phyloP scores from a whole-genome alignment of 2,329 filamentous ascomycete genomes.

The Tolypocladium cylindrosporum region DNA sequence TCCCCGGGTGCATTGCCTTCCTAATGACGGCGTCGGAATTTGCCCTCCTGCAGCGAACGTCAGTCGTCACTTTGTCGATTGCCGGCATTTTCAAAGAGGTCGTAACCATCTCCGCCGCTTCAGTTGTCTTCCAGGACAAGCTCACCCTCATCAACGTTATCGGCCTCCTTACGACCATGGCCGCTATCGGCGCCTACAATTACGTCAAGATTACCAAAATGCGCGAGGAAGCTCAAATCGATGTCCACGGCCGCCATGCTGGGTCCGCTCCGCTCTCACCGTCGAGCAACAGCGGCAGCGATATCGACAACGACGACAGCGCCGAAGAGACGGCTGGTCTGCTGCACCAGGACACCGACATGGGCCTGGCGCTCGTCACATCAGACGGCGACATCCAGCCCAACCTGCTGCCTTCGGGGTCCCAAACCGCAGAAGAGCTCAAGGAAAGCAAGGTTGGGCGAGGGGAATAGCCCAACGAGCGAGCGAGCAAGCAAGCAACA shows the following conservation, averaged over 20 bases:
- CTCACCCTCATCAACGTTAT: slow-evolving; percentile 81
- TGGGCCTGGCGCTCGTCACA: slow-evolving; percentile 21
- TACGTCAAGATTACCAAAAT: slow-evolving; percentile 90
- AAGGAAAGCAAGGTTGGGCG: neutral
- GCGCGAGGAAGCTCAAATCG: slow-evolving; percentile 59
- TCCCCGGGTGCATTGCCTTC: slow-evolving; percentile 86
- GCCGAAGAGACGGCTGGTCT: slow-evolving; percentile 36
- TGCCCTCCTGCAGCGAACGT: slow-evolving; percentile 86
- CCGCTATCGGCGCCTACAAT: slow-evolving; percentile 82
- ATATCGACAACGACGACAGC: slow-evolving; percentile 30
- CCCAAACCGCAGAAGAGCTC: slow-evolving; percentile 3
- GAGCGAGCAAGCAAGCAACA: neutral
- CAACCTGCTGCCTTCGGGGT: slow-evolving; percentile 15
- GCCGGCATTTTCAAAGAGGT: slow-evolving; percentile 99
- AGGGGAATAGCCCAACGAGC: neutral
- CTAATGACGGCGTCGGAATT: slow-evolving; percentile 96
- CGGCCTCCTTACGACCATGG: slow-evolving; percentile 79
- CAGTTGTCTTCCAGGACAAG: slow-evolving; percentile 77
- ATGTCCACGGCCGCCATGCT: slow-evolving; percentile 33
- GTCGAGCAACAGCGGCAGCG: slow-evolving; percentile 27
- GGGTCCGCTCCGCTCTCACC: slow-evolving; percentile 21
- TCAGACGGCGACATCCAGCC: slow-evolving; percentile 30
- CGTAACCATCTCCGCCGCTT: slow-evolving; percentile 83
- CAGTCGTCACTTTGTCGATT: slow-evolving; percentile 90
- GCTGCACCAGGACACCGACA: slow-evolving; percentile 28